These are phyloP conservation scores for Sporisorium graminicola DNA, from an alignment of 1,284 basidiomycete species.

Conservation along the genomic window DNA sequence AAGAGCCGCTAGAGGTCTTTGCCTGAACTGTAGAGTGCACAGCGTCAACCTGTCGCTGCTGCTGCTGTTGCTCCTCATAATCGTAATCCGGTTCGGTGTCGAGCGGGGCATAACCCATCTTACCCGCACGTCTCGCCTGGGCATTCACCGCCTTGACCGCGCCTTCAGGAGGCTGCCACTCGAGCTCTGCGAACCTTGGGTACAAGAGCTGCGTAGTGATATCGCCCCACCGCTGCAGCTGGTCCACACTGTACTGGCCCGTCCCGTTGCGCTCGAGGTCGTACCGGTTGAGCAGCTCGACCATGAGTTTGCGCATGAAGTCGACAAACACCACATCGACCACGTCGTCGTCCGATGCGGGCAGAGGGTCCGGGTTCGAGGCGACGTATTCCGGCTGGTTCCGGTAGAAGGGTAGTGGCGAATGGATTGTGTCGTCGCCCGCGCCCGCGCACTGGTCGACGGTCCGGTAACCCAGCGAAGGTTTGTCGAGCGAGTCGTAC, in stretches of 20 bases:
- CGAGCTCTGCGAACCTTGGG: conserved; percentile 54
- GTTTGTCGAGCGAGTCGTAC: conserved; percentile 44
- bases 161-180: conserved; percentile 48
- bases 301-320: conserved; percentile 36
- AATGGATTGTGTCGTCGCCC: conserved; percentile 66
- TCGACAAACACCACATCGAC: conserved; percentile 58
- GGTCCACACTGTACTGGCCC: conserved; percentile 36
- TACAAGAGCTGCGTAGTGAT: conserved; percentile 66
- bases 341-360: conserved; percentile 33
- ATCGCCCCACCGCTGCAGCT: conserved; percentile 56
- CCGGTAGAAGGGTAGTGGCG: conserved; percentile 48
- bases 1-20: neutral
- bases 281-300: conserved; percentile 52
- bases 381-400: conserved; percentile 65
- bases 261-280: conserved; percentile 30
- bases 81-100: conserved; percentile 9
- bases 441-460: conserved; percentile 54
- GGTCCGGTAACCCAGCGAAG: conserved; percentile 68
- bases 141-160: conserved; percentile 30
- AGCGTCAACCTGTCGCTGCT: neutral
- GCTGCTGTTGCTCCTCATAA: conserved; percentile 13
- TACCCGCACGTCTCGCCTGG: conserved; percentile 33
- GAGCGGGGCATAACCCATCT: conserved; percentile 45
- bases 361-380: conserved; percentile 46
- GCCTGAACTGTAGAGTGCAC: neutral